Base-by-base conservation (phyloP, 257 asterid genomes). In the Nicotiana obtusifolia region DNA sequence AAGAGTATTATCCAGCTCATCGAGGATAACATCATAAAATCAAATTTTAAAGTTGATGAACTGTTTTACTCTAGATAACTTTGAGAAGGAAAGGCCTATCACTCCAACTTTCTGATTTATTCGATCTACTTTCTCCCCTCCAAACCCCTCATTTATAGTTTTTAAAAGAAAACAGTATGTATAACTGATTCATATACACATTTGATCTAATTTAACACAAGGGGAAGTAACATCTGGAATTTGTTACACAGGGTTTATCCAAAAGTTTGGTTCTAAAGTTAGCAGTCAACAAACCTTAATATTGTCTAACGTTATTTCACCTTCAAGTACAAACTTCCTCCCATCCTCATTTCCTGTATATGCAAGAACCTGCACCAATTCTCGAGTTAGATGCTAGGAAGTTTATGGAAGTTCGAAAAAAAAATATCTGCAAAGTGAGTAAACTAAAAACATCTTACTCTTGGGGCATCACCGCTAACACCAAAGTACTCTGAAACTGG, bases 341-440 rank as follows among this genome's bases (percentile, higher is more conserved):
- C 90, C 85, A 87, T 95, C 99, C 59, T 94, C 99, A 56, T 95
- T 95, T 64, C 99, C 99, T 13, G 99, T 94, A 85, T 90, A 95
- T 76, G 95, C 97, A 22, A 95, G 92, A 86, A 95, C 94, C 98
- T 95, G 86, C 86, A 86, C 54, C 84, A 35, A 83, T 56, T 73
- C 47, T 71, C 79, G 77, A 69, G 41, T 67, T 80, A 57, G 60
- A 80, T 57, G 44, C 37, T 44, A 71, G 37, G 59, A 71, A 71
- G 56, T 37, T 37, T 22, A 37, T 37, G 56, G 56, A 37, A 37
- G 35, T 44, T 68, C n/a, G 3, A 22, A 22, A 71, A 44, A 14
- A 71, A 30, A 71, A 44, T 26, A 22, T 41, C 19, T 14, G 60
- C 60, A 7, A n/a, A 26, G 64, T 3, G 67, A 47, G 67, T 31